Conservation (phyloP, 257 asterid species). For the Solanum phureja region DNA sequence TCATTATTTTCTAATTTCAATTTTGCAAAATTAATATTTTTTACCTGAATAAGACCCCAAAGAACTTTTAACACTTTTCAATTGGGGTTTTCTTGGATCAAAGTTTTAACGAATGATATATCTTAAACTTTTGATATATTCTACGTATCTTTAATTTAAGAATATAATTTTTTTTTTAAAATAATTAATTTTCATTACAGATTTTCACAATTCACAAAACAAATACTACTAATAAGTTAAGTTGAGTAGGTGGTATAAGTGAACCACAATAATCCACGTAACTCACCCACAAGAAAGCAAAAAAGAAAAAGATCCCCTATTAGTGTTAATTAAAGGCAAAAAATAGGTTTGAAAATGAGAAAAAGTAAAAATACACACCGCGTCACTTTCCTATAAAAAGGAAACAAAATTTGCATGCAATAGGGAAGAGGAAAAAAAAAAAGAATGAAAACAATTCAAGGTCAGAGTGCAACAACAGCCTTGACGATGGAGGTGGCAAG, state of each 20-base stretch:
- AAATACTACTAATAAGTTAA: background rate
- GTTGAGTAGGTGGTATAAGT: background rate
- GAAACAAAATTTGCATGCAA: background rate
- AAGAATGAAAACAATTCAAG: background rate
- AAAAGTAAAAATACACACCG: background rate
- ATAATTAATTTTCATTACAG: background rate
- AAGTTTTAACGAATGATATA: too few species aligned
- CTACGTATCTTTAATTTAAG: too few species aligned
- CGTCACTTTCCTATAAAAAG: background rate
- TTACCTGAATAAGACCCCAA: too few species aligned
- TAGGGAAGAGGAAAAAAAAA: background rate
- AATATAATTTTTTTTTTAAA: too few species aligned
- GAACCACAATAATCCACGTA: background rate
- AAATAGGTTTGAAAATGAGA: background rate
- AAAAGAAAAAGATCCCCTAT: background rate
- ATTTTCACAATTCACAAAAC: too few species aligned
- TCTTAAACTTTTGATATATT: too few species aligned
- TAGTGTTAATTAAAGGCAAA: background rate
- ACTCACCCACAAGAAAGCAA: background rate
- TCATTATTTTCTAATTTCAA: too few species aligned
- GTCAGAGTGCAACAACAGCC: background rate
- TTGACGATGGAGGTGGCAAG: conserved; percentile 16
- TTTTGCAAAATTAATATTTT: too few species aligned
- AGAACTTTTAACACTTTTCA: too few species aligned
- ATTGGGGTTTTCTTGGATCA: too few species aligned